Evolutionary conservation across 2,329 filamentous ascomycete species (phyloP).

Genomic region (Didymosphaeria variabile): DNA sequence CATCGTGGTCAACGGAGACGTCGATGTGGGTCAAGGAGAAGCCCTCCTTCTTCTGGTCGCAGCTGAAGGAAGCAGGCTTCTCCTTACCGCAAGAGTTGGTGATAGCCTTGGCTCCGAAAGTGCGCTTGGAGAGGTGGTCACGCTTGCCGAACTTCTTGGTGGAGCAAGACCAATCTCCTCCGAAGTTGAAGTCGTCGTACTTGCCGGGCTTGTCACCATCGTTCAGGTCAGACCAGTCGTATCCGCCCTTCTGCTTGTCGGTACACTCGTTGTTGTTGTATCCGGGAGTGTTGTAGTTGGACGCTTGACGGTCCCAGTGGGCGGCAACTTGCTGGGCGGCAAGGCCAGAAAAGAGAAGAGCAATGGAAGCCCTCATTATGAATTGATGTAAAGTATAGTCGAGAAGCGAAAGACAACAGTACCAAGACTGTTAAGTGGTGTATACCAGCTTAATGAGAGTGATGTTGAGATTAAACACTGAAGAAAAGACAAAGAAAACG

Average conservation of each 20-base stretch:
- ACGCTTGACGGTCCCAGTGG: slow-evolving; percentile 61
- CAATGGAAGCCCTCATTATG: slow-evolving; percentile 55
- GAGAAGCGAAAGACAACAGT: slow-evolving; percentile 30
- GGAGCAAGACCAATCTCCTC: slow-evolving; percentile 73
- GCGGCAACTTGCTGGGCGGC: slow-evolving; percentile 56
- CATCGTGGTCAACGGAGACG: slow-evolving; percentile 77
- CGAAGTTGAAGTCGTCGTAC: slow-evolving; percentile 68
- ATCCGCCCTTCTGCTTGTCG: slow-evolving; percentile 73
- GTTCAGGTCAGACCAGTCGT: slow-evolving; percentile 73
- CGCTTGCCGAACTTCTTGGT: slow-evolving; percentile 68
- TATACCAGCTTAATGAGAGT: slow-evolving; percentile 36
- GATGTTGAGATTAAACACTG: slow-evolving; percentile 24
- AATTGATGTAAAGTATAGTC: slow-evolving; percentile 27
- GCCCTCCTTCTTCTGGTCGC: slow-evolving; percentile 56
- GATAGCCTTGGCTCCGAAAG: slow-evolving; percentile 55
- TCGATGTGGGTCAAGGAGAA: slow-evolving; percentile 83
- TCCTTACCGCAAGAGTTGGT: slow-evolving; percentile 59
- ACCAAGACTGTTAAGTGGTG: slow-evolving; percentile 21
- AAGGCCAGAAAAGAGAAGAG: slow-evolving; percentile 58
- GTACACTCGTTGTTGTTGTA: slow-evolving; percentile 83
- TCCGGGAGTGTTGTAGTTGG: slow-evolving; percentile 70
- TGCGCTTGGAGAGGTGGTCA: slow-evolving; percentile 60
- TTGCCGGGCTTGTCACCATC: slow-evolving; percentile 60
- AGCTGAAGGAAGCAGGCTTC: slow-evolving; percentile 72
- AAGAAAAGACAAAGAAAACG: slow-evolving; percentile 47